Evolutionary conservation across 495 filamentous ascomycete species (phyloP).

Genomic region (Podospora pseudopauciseta): DNA sequence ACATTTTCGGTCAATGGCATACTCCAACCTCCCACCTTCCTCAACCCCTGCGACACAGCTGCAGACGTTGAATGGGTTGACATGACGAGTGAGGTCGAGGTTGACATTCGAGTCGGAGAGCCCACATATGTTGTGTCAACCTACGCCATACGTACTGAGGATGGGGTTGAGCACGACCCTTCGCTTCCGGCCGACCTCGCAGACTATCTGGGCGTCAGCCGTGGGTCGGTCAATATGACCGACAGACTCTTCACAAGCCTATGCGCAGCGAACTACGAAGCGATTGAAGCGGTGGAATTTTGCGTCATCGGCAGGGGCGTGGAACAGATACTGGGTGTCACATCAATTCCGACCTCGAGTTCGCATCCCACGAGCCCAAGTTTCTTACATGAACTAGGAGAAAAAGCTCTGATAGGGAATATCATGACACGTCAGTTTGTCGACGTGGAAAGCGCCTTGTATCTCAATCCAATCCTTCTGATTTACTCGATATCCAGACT

Average conservation of each 20-base stretch:
- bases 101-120: slow-evolving; percentile 11
- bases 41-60: not conserved
- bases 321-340: slow-evolving; percentile 20
- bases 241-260: slow-evolving; percentile 19
- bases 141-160: slow-evolving; percentile 11
- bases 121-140: slow-evolving; percentile 14
- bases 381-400: not conserved
- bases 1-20: slow-evolving; percentile 11
- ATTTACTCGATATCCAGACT: not conserved
- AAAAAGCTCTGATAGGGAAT: slow-evolving; percentile 17
- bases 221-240: slow-evolving; percentile 15
- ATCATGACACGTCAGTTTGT: slow-evolving; percentile 21
- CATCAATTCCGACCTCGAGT: slow-evolving; percentile 10
- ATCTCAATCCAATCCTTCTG: not conserved
- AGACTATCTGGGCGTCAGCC: slow-evolving; percentile 15
- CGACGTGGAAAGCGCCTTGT: slow-evolving; percentile 20
- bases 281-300: slow-evolving; percentile 20
- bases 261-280: slow-evolving; percentile 19
- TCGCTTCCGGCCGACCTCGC: slow-evolving; percentile 10
- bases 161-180: not conserved
- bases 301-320: slow-evolving; percentile 20
- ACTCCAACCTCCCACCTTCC: not conserved
- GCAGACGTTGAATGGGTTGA: slow-evolving; percentile 7
- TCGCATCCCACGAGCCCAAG: not conserved
- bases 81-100: slow-evolving; percentile 13